Evolutionary conservation across 129 eudicot species (phyloP).

Genomic region (Sambucus nigra): DNA sequence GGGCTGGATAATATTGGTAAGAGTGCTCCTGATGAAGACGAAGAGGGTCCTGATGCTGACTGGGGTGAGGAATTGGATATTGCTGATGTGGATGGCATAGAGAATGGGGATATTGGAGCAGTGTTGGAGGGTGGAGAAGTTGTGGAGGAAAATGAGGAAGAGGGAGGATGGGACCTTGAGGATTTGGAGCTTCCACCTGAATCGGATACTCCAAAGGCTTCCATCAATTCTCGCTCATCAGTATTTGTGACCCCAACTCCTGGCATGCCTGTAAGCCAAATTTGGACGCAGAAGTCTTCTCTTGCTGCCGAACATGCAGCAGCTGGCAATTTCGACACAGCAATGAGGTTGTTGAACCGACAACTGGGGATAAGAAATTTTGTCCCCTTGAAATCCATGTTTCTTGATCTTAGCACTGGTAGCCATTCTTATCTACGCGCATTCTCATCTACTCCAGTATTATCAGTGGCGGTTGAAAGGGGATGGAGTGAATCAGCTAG

Average conservation of each 20-base stretch:
- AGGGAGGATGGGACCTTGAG: conserved; percentile 47
- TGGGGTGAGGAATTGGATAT: conserved; percentile 49
- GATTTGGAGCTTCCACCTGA: conserved; percentile 44
- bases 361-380: conserved; percentile 45
- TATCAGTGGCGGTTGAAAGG: conserved; percentile 28
- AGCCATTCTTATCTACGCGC: conserved; percentile 31
- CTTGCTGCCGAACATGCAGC: conserved; percentile 54
- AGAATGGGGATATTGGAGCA: conserved; percentile 17
- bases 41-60: conserved; percentile 45
- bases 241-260: conserved; percentile 37
- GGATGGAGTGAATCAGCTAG: conserved; percentile 33
- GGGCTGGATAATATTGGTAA: conserved; percentile 30
- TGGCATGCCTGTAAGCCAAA: conserved; percentile 49
- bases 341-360: conserved; percentile 45
- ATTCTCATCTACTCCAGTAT: conserved; percentile 28
- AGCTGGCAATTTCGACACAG: conserved; percentile 60
- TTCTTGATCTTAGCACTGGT: conserved; percentile 35
- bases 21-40: conserved; percentile 29
- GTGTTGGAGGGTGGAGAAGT: conserved; percentile 21
- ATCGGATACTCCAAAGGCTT: conserved; percentile 27
- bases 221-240: conserved; percentile 22
- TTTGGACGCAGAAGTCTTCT: conserved; percentile 50
- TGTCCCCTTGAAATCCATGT: conserved; percentile 30
- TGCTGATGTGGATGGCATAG: conserved; percentile 18
- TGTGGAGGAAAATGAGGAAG: conserved; percentile 27